Base-by-base conservation (phyloP, 2,329 filamentous ascomycete species). In the Colletotrichum sp. region DNA sequence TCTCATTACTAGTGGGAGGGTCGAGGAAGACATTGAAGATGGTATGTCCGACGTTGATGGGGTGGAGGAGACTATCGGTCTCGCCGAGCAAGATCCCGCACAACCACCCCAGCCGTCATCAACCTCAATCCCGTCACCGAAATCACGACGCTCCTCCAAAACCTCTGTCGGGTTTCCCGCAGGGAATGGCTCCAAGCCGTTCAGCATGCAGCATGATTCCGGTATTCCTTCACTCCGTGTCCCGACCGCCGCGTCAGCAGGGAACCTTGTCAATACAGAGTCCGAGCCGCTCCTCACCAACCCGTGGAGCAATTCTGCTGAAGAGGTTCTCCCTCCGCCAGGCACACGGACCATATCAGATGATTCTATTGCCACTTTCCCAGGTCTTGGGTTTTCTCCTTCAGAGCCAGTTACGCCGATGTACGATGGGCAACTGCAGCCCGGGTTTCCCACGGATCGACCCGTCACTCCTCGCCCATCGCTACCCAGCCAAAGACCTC, bases 1-100 rank as follows among this genome's bases (percentile, higher is more conserved):
- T 85, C 91, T 98, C 79, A 98, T 99, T 81, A 99, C 97, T 2
- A 98, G 94, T 81, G 96, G 95, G 70, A 90, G 96, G 79, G 86
- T 85, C 16, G 86, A 88, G 13, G 90, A 90, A 21, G 88, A 90
- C n/a, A 89, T 92, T 5, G 89, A 92, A 5, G 91, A 93, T 9
- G 21, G 82, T 21, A 89, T 91, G 18, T 90, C 87, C 5, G 90
- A 92, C 57, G 85, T 85, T 32, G 91, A 92, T 60, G 91, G 91
- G 44, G 87, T 92, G 18, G 92, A 93, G 78, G 93, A 93, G 79
- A 92, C 90, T 15, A 93, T 93, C 67, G 89, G 90, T 49, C 88
- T 93, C 24, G 82, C 85, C 2, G 84, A 90, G 57, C 92, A 94
- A 81, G 89, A 88, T 26, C 86, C 81, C 64, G 86, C 85, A 80